Base-by-base conservation (phyloP, 2,329 filamentous ascomycete species). In the Trichoderma atrobrunneum region DNA sequence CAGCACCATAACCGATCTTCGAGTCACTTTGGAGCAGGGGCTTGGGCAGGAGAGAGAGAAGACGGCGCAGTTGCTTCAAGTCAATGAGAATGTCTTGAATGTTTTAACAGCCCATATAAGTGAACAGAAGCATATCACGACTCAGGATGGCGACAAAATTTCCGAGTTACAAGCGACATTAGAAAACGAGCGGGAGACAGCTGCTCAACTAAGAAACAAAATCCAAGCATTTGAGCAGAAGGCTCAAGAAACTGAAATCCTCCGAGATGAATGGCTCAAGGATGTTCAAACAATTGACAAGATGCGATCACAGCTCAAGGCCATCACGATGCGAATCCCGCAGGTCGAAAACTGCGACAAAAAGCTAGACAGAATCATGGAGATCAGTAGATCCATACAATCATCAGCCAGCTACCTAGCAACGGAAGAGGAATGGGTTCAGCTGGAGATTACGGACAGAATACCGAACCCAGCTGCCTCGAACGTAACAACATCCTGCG, bases 401-500 rank as follows among this genome's bases (percentile, higher is more conserved):
- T 76, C 78, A 7, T 80, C 80, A 5, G 77, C 78, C 21, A 61
- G 61, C 18, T 80, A 79, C 72, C 71, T 82, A 16, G 71, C 66
- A 4, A 56, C 71, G 54, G 81, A 82, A 70, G 74, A 74, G 24
- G 56, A 63, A 7, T 82, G 81, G 81, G 74, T 81, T 43, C 73
- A 74, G 16, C 57, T 76, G 24, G 75, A 79, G 39, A 71, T 81
- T 6, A 48, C 72, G 21, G 60, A 61, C 59, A 54, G 62, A 66
- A 24, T n/a, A 3, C 32, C 72, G 30, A 32, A 56, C 18, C 54
- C 48, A 30, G 36, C 16, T 36, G 28, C 21, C 21, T 7, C 51
- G 16, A 30, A 43, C 12, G 3, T 14, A 7, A n/a, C 7, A 6
- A 18, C 54, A 28, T 28, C 36, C 14, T 12, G 21, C 2, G 65